Conservation (phyloP, 495 filamentous ascomycete species). For the Penicillium herquei region DNA sequence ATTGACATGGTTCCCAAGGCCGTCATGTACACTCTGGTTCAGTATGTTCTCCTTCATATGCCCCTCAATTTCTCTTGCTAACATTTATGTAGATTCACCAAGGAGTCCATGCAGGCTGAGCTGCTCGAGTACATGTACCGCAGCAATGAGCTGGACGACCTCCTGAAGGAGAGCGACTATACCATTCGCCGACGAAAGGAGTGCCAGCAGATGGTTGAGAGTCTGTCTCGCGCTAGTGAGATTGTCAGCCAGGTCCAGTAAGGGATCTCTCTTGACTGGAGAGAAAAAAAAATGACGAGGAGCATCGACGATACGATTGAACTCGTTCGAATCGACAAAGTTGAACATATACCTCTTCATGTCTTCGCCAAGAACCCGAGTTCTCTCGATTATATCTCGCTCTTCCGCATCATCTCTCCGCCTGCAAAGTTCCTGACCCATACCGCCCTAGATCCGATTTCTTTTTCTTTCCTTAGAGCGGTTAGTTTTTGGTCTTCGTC, state of each 20-base stretch:
- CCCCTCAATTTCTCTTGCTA: not conserved
- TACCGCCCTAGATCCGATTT: conserved; percentile 1
- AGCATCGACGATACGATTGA: conserved; percentile 21
- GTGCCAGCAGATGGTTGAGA: conserved; percentile 99
- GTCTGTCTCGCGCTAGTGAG: conserved; percentile 80
- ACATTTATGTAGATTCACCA: conserved; percentile 65
- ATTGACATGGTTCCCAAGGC: conserved; percentile 99
- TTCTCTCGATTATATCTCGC: conserved; percentile 17
- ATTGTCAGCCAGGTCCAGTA: conserved; percentile 97
- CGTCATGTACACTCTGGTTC: conserved; percentile 95
- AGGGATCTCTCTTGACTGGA: conserved; percentile 8
- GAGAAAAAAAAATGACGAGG: not conserved
- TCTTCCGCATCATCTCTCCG: not conserved
- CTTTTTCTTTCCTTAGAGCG: conserved; percentile 6
- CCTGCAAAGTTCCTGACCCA: not conserved
- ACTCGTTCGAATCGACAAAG: conserved; percentile 15
- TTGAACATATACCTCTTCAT: conserved; percentile 18
- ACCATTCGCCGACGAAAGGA: conserved; percentile 94
- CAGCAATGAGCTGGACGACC: conserved; percentile 80
- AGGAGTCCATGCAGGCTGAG: conserved; percentile 98
- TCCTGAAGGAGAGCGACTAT: conserved; percentile 98
- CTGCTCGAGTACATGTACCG: conserved; percentile 98
- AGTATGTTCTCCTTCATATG: conserved; percentile 55
- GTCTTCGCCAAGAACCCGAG: conserved; percentile 17
- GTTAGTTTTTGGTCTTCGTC: conserved; percentile 4